Percentiles rank a stretch among this genome's conserved stretches.
Conservation (phyloP, 2,329 filamentous ascomycete genomes). For the Didymellaceae sp. region DNA sequence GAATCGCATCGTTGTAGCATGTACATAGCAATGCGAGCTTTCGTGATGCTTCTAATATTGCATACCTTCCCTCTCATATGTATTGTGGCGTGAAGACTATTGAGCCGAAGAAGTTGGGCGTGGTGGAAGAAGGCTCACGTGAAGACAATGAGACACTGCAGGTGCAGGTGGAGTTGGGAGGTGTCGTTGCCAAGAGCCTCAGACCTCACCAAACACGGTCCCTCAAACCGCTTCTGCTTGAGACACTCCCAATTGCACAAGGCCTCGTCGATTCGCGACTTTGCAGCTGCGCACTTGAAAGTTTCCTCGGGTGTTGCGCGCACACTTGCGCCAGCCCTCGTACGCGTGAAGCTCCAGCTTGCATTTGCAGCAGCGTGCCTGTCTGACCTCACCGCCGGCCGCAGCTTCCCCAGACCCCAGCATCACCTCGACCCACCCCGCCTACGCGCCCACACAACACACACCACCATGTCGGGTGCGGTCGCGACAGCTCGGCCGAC, state of each 20-base stretch:
- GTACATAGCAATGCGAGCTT: too few relatives aligned
- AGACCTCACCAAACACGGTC: slow-evolving; percentile 11
- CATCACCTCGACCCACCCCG: slow-evolving; percentile 8
- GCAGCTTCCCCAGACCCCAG: slow-evolving; percentile 18
- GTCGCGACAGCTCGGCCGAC: slow-evolving; percentile 43
- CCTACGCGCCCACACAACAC: slow-evolving; percentile 4
- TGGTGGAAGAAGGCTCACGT: too few relatives aligned
- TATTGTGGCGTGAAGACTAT: too few relatives aligned
- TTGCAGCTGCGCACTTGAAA: slow-evolving; percentile 8
- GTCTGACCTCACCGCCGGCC: slow-evolving; percentile 15
- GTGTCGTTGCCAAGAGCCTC: slow-evolving; percentile 3
- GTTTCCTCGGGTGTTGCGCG: slow-evolving; percentile 14
- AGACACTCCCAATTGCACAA: slow-evolving; percentile 6
- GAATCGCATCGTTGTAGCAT: too few relatives aligned
- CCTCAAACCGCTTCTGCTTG: slow-evolving; percentile 13
- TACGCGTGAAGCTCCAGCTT: not conserved
- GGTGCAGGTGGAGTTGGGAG: too few relatives aligned
- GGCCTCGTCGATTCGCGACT: slow-evolving; percentile 2
- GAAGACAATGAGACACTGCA: not conserved
- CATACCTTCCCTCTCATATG: too few relatives aligned
- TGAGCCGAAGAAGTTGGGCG: too few relatives aligned
- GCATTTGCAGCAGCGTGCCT: slow-evolving; percentile 1
- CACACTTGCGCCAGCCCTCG: slow-evolving; percentile 14
- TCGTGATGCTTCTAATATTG: too few relatives aligned
- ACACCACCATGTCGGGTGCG: slow-evolving; percentile 41